These are phyloP conservation scores for Podospora pseudoanserina DNA, from an alignment of 495 filamentous ascomycete species.

Conservation along the genomic window DNA sequence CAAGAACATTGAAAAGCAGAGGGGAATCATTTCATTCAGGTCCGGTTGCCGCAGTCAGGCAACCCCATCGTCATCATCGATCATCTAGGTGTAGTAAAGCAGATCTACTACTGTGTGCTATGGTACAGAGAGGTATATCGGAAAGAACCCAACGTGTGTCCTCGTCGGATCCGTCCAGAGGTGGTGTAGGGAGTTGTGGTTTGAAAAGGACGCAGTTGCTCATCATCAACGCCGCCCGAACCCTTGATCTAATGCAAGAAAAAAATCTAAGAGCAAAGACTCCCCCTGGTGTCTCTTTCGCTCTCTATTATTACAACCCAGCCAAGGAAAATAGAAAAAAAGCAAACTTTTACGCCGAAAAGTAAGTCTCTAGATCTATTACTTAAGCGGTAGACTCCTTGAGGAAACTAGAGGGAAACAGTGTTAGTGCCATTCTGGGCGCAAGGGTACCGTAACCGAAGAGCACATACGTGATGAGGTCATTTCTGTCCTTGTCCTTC, in stretches of 20 bases:
- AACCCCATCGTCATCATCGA: background rate
- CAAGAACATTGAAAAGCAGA: background rate
- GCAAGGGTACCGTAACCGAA: conserved; percentile 16
- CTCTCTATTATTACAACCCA: background rate
- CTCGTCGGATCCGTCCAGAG: background rate
- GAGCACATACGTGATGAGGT: conserved; percentile 87
- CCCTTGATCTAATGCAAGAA: background rate
- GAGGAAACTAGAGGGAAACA: conserved; percentile 50
- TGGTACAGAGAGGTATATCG: background rate
- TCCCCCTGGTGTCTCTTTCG: background rate
- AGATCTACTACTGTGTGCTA: background rate
- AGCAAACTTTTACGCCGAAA: background rate
- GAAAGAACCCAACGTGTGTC: background rate
- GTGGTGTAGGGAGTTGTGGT: background rate
- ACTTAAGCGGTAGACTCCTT: conserved; percentile 60
- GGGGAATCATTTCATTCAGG: background rate
- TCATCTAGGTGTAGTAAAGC: background rate
- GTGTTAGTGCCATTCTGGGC: conserved; percentile 13
- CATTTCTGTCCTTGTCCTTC: conserved; percentile 99
- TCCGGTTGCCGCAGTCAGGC: background rate
- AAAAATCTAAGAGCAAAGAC: background rate
- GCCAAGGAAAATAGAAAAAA: background rate
- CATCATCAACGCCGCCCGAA: background rate
- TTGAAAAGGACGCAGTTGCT: background rate
- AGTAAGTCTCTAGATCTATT: background rate